phyloP scores from a whole-genome alignment of 2,329 filamentous ascomycete species.

The Basipetospora chlamydospora region DNA sequence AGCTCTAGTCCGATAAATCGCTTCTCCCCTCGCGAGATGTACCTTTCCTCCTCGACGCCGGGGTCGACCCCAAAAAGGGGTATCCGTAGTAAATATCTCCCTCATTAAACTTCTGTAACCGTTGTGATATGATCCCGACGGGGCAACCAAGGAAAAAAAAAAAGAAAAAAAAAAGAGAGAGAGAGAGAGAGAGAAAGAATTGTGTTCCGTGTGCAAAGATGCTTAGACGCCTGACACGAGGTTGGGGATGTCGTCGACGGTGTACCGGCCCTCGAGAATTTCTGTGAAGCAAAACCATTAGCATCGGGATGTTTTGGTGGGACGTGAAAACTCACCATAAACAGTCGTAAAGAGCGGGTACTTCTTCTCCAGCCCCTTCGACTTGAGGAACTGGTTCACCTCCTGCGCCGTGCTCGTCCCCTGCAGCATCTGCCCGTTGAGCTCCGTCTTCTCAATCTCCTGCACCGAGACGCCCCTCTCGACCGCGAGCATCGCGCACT shows the following conservation, averaged over 20 bases:
- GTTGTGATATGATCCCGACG: too few species aligned
- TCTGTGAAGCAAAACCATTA: conserved; percentile 7
- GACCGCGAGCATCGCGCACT: conserved; percentile 79
- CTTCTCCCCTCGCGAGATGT: too few species aligned
- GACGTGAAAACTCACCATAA: conserved; percentile 27
- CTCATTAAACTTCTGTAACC: too few species aligned
- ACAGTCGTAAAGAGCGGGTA: conserved; percentile 92
- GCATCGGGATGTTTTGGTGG: neutral
- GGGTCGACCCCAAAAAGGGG: too few species aligned
- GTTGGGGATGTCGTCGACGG: conserved; percentile 66
- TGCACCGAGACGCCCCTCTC: conserved; percentile 65
- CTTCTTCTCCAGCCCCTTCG: conserved; percentile 59
- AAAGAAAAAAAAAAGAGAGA: conserved; percentile 1
- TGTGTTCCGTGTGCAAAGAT: neutral
- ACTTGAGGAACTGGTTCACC: conserved; percentile 77
- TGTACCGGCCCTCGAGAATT: conserved; percentile 62
- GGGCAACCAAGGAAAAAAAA: too few species aligned
- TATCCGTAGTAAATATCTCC: too few species aligned
- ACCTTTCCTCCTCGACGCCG: too few species aligned
- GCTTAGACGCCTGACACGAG: conserved; percentile 32
- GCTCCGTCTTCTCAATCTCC: conserved; percentile 75
- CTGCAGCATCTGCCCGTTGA: conserved; percentile 95
- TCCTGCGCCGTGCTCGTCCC: conserved; percentile 85
- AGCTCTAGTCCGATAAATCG: too few species aligned
- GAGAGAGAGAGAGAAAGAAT: neutral